Percentiles rank a stretch among this genome's conserved stretches.
These are phyloP conservation scores for Coffea eugenioides DNA, from an alignment of 257 asterid genomes.

Conservation along the genomic window DNA sequence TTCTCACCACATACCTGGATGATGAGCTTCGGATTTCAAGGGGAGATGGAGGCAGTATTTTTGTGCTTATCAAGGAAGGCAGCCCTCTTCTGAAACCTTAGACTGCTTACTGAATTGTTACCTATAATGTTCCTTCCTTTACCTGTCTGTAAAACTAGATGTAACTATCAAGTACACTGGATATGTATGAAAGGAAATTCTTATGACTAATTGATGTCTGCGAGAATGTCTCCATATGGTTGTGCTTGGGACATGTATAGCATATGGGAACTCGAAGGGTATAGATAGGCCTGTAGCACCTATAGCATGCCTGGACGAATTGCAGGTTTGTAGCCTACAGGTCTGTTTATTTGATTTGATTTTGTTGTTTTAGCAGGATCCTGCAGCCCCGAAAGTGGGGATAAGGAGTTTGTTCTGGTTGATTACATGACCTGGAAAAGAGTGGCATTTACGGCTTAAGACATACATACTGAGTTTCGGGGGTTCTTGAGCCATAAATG, in stretches of 20 bases:
- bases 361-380: too few species aligned
- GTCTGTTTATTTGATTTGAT: too few species aligned
- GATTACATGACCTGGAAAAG: too few species aligned
- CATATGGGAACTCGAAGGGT: neutral
- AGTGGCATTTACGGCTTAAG: neutral
- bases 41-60: conserved; percentile 84
- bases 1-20: conserved; percentile 89
- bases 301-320: neutral
- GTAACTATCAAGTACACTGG: neutral
- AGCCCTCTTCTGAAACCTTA: conserved; percentile 55
- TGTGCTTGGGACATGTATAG: neutral
- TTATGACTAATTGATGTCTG: neutral
- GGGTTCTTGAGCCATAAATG: neutral
- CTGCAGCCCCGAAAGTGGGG: too few species aligned
- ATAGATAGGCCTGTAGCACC: neutral
- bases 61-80: conserved; percentile 79
- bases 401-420: neutral
- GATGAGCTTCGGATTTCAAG: conserved; percentile 78
- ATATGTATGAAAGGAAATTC: neutral
- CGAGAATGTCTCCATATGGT: neutral
- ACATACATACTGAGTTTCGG: too few species aligned
- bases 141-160: neutral
- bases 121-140: neutral
- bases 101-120: neutral
- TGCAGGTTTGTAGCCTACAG: neutral